Evolutionary conservation across 139 green algal genomes (phyloP).

Genomic region (Microglena sp.): DNA sequence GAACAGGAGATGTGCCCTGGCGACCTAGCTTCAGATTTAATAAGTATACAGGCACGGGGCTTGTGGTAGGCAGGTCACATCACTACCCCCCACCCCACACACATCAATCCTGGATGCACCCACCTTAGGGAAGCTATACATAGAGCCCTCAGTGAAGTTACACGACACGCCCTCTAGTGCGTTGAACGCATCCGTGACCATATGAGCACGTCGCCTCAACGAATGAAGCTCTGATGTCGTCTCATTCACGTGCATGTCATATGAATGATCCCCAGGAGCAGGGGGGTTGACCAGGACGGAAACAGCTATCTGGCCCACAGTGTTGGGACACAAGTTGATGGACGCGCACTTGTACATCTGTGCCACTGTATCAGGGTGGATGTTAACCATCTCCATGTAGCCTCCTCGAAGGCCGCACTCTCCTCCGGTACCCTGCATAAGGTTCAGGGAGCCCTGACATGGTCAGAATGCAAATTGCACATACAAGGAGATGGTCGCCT

Average conservation of each 20-base stretch:
- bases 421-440: slow-evolving; percentile 1
- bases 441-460: too few relatives aligned
- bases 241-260: slow-evolving; percentile 36
- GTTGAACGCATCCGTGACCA: slow-evolving; percentile 72
- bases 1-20: too few relatives aligned
- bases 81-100: too few relatives aligned
- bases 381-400: slow-evolving; percentile 81
- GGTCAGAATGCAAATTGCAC: too few relatives aligned
- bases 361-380: slow-evolving; percentile 61
- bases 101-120: too few relatives aligned
- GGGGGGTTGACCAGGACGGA: slow-evolving; percentile 70
- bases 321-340: slow-evolving; percentile 78
- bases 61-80: too few relatives aligned
- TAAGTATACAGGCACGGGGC: too few relatives aligned
- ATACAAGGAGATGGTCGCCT: too few relatives aligned
- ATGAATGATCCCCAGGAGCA: slow-evolving; percentile 50
- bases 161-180: slow-evolving; percentile 63
- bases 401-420: slow-evolving; percentile 66
- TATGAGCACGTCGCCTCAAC: slow-evolving; percentile 51
- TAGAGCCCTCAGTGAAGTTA: slow-evolving; percentile 79
- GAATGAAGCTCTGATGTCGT: slow-evolving; percentile 29
- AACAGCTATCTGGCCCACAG: slow-evolving; percentile 63
- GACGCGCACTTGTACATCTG: slow-evolving; percentile 80
- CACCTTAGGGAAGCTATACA: slow-evolving; percentile 74
- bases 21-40: too few relatives aligned